These are phyloP conservation scores for Penicillium sp. DNA, from an alignment of 2,329 filamentous ascomycete genomes.

Conservation along the genomic window DNA sequence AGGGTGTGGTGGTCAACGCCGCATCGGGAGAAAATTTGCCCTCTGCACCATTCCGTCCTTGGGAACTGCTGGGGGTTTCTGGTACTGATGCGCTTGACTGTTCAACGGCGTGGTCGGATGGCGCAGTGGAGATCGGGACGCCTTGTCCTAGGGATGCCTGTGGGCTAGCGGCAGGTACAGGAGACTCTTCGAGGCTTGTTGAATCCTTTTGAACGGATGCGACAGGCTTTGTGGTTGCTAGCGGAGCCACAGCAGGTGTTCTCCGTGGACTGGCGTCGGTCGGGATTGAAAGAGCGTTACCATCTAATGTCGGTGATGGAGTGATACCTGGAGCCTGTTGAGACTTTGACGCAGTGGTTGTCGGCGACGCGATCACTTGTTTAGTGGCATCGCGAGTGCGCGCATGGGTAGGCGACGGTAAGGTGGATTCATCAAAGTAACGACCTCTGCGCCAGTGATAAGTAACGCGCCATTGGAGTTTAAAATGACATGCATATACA, in stretches of 20 bases:
- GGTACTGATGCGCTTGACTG: conserved; percentile 13
- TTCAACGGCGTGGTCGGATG: conserved; percentile 48
- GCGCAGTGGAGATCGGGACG: conserved; percentile 30
- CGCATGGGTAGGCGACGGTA: conserved; percentile 43
- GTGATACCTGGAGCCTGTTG: conserved; percentile 36
- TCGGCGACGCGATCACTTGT: conserved; percentile 31
- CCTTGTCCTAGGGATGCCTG: conserved; percentile 12
- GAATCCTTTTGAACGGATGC: conserved; percentile 9
- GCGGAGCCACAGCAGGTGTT: neutral
- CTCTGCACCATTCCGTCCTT: conserved; percentile 24
- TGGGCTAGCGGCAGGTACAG: conserved; percentile 9
- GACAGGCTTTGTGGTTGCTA: conserved; percentile 6
- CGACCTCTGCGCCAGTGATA: conserved; percentile 49
- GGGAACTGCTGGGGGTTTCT: conserved; percentile 25
- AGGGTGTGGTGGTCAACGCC: conserved; percentile 13
- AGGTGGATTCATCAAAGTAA: conserved; percentile 57
- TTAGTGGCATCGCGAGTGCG: conserved; percentile 23
- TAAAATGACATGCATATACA: neutral
- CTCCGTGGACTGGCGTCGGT: conserved; percentile 7
- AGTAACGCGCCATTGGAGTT: conserved; percentile 15
- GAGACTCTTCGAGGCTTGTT: conserved; percentile 3
- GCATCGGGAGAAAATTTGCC: conserved; percentile 19
- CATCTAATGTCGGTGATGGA: conserved; percentile 18
- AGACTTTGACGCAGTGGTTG: conserved; percentile 28
- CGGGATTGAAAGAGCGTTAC: conserved; percentile 9